Base-by-base conservation (phyloP, 306 rosid species). In the Trifolium dubium region DNA sequence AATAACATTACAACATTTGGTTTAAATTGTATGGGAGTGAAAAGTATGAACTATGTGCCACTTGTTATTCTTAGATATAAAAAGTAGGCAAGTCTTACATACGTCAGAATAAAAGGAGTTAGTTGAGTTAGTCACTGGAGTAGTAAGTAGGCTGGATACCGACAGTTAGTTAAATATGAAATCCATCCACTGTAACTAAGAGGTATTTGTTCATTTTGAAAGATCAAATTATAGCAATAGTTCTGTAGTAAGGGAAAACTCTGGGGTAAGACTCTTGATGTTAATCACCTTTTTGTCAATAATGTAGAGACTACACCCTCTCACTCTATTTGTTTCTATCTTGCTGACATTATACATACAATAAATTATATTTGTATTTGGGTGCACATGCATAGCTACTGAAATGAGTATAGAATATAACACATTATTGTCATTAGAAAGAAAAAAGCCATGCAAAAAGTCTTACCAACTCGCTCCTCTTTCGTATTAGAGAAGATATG, bases 401-500 rank as follows among this genome's bases (percentile, higher is more conserved):
- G 65, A 58, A 67, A 67, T 67, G 74, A 10, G 53, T 58, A 43
- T 12, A 46, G 29, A 73, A 39, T 47, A 58, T 40, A 37, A 43
- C 29, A 50, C 69, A 50, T 29, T 74, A 10, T 60, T 80, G 61
- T 59, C 32, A 53, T 4, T 53, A 60, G 75, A 69, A 37, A 17
- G 11, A 72, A 54, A 64, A 71, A 72, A 51, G 34, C 34, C 10
- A 72, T 10, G 55, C 41, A 71, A 53, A 18, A 69, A 46, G 17
- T 37, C 4, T 47, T 89, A 91, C 97, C 94, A 88, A 87, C n/a
- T 81, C 76, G 77, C 81, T 80, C 81, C 89, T 89, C 86, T 77
- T 85, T 53, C 79, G 75, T 29, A 69, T 82, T 73, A 89, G 82
- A 77, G 86, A 74, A 61, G 83, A 67, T 69, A 89, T 67, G 40